Conservation (phyloP, 192 early-diverging fungal species). For the Entomortierella beljakovae region DNA sequence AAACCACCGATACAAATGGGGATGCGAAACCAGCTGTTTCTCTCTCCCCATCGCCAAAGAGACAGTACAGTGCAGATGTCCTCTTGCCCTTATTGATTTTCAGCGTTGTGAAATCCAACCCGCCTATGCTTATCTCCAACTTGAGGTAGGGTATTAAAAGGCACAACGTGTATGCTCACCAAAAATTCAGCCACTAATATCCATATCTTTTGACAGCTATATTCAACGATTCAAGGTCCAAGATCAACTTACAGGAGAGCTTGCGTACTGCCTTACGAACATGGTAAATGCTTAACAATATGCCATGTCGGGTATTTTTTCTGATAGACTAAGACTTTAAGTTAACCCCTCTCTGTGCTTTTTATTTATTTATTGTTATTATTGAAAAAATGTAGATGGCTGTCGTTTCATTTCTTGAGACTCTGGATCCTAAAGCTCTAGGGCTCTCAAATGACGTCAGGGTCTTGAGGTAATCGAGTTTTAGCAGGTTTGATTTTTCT, state of each 20-base stretch:
- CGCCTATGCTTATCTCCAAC: conserved; percentile 76
- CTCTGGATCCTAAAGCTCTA: conserved; percentile 56
- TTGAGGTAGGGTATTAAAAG: conserved; percentile 54
- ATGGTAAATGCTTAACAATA: too few species aligned
- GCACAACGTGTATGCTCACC: background rate
- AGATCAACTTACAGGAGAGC: conserved; percentile 52
- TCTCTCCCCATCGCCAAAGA: conserved; percentile 1
- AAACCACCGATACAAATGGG: background rate
- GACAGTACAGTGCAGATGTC: conserved; percentile 67
- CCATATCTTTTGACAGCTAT: conserved; percentile 16
- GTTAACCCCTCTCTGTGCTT: too few species aligned
- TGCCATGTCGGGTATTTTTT: too few species aligned
- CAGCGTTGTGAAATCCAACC: conserved; percentile 74
- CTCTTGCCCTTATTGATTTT: conserved; percentile 77
- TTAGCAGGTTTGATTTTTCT: background rate
- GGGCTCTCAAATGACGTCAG: conserved; percentile 58
- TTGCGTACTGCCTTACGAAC: conserved; percentile 64
- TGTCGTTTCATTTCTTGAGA: conserved; percentile 59
- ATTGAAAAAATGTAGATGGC: conserved; percentile 60
- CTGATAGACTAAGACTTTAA: too few species aligned
- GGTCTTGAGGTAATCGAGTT: conserved; percentile 54
- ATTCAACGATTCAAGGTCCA: conserved; percentile 62
- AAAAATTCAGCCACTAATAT: background rate
- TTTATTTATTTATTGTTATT: too few species aligned
- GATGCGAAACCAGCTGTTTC: too few species aligned